Base-by-base conservation (phyloP, 768 basidiomycete genomes). In the Tylopilus sp. region DNA sequence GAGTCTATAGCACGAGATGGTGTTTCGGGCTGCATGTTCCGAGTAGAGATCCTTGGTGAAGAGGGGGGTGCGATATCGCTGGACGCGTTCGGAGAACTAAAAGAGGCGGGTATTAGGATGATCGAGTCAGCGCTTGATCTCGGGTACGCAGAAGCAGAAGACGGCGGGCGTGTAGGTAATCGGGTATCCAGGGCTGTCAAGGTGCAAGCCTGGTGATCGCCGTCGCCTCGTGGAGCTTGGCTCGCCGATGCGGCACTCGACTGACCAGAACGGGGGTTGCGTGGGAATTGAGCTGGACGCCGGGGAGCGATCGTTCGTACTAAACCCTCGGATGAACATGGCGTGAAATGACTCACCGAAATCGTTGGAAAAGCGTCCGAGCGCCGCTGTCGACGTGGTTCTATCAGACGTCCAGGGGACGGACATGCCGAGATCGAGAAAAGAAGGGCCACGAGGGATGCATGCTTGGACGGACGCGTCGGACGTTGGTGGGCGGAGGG, bases 341-440 rank as follows among this genome's bases (percentile, higher is more conserved):
- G n/a, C n/a, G n/a, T n/a, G n/a, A n/a, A n/a, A n/a, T n/a, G n/a
- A 50, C 63, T 62, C 40, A 63, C 63, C 17, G 12, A 33, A 29
- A 42, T 24, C 26, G 21, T 8, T 19, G 13, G 30, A 10, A 25
- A 30, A 52, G 6, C 22, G 6, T 5, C n/a, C 47, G 9, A 8
- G 34, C 2, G n/a, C 28, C 14, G 28, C 63, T 65, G 17, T 25
- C n/a, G n/a, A n/a, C n/a, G n/a, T n/a, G n/a, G n/a, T n/a, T n/a
- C n/a, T n/a, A n/a, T n/a, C n/a, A n/a, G n/a, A n/a, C n/a, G n/a
- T n/a, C n/a, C n/a, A n/a, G n/a, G n/a, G n/a, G n/a, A n/a, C n/a
- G n/a, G n/a, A n/a, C n/a, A n/a, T n/a, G n/a, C n/a, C n/a, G n/a
- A n/a, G n/a, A n/a, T n/a, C n/a, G 12, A 13, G 31, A 16, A 44